Evolutionary conservation across 306 rosid species (phyloP).

Genomic region (Vigna trinervia): DNA sequence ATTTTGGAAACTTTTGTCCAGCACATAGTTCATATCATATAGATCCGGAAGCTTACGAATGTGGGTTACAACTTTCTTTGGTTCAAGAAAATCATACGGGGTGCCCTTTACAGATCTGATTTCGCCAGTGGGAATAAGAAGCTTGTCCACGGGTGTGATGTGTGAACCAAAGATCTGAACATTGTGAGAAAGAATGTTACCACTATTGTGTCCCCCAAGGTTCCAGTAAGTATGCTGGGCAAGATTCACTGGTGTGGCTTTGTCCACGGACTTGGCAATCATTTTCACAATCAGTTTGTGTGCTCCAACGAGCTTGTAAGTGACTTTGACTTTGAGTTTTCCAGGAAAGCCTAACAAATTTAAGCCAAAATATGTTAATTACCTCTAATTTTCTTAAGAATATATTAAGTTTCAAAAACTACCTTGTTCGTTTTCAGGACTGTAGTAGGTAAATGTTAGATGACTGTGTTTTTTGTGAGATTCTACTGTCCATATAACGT

Average conservation of each 20-base stretch:
- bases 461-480: slow-evolving; percentile 49
- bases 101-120: slow-evolving; percentile 50
- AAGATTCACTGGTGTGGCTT: slow-evolving; percentile 72
- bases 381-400: neutral
- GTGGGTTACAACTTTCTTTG: slow-evolving; percentile 51
- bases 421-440: slow-evolving; percentile 74
- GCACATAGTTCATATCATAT: slow-evolving; percentile 71
- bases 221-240: slow-evolving; percentile 85
- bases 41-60: slow-evolving; percentile 54
- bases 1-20: slow-evolving; percentile 36
- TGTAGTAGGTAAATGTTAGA: slow-evolving; percentile 59
- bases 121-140: slow-evolving; percentile 68
- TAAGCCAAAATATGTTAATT: neutral
- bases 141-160: slow-evolving; percentile 61
- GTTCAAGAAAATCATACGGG: slow-evolving; percentile 62
- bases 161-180: slow-evolving; percentile 60
- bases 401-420: neutral
- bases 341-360: slow-evolving; percentile 71
- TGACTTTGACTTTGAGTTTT: slow-evolving; percentile 56
- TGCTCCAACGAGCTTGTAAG: slow-evolving; percentile 55
- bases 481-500: slow-evolving; percentile 61
- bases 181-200: slow-evolving; percentile 62
- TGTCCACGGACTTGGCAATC: slow-evolving; percentile 57
- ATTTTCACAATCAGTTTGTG: slow-evolving; percentile 59
- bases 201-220: slow-evolving; percentile 66